Evolutionary conservation across 495 filamentous ascomycete species (phyloP).

Genomic region (Elaphomyces granulatus): DNA sequence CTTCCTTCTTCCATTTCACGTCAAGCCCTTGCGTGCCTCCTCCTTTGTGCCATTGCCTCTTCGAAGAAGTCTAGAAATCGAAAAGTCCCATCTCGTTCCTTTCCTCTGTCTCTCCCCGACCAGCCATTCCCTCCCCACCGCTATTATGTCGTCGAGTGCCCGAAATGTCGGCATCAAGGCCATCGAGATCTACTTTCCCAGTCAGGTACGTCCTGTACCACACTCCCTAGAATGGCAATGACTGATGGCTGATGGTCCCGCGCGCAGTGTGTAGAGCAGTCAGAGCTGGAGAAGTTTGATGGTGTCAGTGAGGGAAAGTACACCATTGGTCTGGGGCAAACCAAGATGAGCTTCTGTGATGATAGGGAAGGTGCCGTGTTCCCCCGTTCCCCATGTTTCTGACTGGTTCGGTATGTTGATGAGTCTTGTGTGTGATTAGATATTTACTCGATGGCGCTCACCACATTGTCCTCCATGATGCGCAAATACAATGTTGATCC

Average conservation of each 20-base stretch:
- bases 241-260: neutral
- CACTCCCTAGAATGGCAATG: constrained; percentile 3
- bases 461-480: constrained; percentile 73
- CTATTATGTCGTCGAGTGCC: constrained; percentile 72
- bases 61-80: too few species aligned
- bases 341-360: constrained; percentile 99
- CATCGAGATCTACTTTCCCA: constrained; percentile 98
- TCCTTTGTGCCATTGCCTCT: too few species aligned
- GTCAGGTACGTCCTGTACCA: constrained; percentile 50
- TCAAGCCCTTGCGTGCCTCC: too few species aligned
- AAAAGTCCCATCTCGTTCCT: too few species aligned
- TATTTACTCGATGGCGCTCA: constrained; percentile 95
- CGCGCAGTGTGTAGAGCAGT: constrained; percentile 83
- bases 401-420: too few species aligned
- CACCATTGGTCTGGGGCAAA: constrained; percentile 98
- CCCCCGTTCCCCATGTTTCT: neutral
- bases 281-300: constrained; percentile 95
- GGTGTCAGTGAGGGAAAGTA: constrained; percentile 90
- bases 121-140: too few species aligned
- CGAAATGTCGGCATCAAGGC: constrained; percentile 99
- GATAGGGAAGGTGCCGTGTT: constrained; percentile 75
- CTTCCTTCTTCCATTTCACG: too few species aligned
- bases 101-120: too few species aligned
- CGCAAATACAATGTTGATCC: constrained; percentile 89
- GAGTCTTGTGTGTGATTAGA: constrained; percentile 37